phyloP scores from a whole-genome alignment of 805 yeast species.

The Candida bentonensis region DNA sequence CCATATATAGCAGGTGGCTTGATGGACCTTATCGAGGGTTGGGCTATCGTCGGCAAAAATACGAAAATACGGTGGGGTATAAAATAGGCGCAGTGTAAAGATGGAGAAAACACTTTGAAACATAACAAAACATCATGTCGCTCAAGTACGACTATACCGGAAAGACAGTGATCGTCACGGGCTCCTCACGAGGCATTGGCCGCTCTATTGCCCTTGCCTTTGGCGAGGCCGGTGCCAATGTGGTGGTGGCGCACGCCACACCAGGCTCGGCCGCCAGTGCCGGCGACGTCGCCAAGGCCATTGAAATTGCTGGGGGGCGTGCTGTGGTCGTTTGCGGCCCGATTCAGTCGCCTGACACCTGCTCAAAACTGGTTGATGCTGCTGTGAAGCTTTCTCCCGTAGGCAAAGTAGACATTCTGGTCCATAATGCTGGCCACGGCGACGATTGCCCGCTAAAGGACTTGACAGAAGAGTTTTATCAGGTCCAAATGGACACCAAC shows the following conservation, averaged over 20 bases:
- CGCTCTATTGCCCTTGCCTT: slow-evolving; percentile 33
- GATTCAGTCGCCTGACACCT: neutral
- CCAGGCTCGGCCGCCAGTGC: neutral
- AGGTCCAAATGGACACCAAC: neutral
- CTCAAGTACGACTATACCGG: neutral
- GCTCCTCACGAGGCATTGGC: slow-evolving; percentile 56
- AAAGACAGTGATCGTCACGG: slow-evolving; percentile 27
- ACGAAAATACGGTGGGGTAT: too few relatives aligned
- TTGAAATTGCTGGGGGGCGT: neutral
- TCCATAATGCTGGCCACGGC: neutral
- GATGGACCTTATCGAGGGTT: too few relatives aligned
- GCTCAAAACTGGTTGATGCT: neutral
- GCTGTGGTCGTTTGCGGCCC: neutral
- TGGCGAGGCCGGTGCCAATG: slow-evolving; percentile 34
- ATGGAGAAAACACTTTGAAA: neutral
- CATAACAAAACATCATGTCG: neutral
- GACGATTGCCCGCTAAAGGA: neutral
- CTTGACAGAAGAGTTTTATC: neutral
- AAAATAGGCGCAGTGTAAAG: too few relatives aligned
- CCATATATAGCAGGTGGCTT: too few relatives aligned
- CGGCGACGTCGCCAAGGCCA: neutral
- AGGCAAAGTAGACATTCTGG: neutral
- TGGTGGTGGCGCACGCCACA: slow-evolving; percentile 17
- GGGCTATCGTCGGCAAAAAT: too few relatives aligned
- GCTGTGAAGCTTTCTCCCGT: neutral